phyloP scores from a whole-genome alignment of 177 flowering plant species.

The Viscum album region DNA sequence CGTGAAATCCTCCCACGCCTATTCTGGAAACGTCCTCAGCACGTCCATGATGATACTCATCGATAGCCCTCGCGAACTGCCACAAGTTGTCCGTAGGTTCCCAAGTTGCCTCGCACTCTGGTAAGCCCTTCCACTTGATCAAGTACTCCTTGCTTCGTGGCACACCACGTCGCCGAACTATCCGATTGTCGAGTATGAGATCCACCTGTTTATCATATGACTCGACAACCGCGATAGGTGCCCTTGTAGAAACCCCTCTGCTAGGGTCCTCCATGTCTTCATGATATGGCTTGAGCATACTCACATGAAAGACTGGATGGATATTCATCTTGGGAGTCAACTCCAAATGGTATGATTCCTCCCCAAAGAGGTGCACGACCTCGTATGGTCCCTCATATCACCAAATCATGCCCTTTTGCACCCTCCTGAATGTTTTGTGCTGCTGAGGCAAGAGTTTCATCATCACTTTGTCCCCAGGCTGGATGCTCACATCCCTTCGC shows the following conservation, averaged over 20 bases:
- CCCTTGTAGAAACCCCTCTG: no score
- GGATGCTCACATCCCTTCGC: no score
- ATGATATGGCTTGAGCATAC: no score
- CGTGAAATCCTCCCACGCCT: no score
- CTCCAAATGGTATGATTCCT: not conserved
- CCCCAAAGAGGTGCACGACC: not conserved
- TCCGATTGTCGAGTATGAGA: not conserved
- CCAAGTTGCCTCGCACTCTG: not conserved
- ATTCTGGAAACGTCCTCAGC: no score
- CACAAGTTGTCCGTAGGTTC: no score
- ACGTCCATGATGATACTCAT: no score
- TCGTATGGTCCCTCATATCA: not conserved
- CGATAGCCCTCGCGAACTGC: no score
- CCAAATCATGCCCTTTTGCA: not conserved
- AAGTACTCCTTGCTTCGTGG: not conserved
- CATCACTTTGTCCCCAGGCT: no score
- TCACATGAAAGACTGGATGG: not conserved
- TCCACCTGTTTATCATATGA: not conserved
- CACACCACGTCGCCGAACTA: not conserved
- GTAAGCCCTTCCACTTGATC: not conserved
- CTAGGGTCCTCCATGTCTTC: no score
- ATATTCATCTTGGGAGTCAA: not conserved
- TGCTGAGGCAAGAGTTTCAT: no score
- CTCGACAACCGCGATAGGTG: no score
- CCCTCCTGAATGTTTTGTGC: not conserved